These are phyloP conservation scores for Hyaloscypha variabilis DNA, from an alignment of 495 filamentous ascomycete species.

Conservation along the genomic window DNA sequence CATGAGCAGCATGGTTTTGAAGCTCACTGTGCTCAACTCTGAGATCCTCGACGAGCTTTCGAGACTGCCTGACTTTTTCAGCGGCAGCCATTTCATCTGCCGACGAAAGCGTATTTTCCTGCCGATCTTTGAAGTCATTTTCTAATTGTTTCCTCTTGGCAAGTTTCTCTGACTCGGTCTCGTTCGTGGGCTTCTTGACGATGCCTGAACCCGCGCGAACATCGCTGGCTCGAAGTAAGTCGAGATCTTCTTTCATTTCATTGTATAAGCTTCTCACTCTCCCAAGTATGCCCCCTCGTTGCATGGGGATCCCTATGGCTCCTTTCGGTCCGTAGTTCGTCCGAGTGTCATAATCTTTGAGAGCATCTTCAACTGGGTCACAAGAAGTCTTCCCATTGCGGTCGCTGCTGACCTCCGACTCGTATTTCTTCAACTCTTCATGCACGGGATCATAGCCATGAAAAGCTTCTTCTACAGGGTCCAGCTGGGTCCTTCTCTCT, in stretches of 20 bases:
- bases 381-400: background rate
- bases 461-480: conserved; percentile 13
- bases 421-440: background rate
- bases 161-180: conserved; percentile 34
- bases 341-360: conserved; percentile 31
- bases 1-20: conserved; percentile 15
- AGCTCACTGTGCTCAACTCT: conserved; percentile 20
- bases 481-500: background rate
- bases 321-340: conserved; percentile 10
- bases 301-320: background rate
- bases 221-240: conserved; percentile 49
- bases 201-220: conserved; percentile 47
- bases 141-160: conserved; percentile 37
- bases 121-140: conserved; percentile 26
- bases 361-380: conserved; percentile 27
- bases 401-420: background rate
- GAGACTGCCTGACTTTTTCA: conserved; percentile 15
- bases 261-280: background rate
- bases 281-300: background rate
- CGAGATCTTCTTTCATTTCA: conserved; percentile 41
- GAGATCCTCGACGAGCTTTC: conserved; percentile 5
- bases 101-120: conserved; percentile 15
- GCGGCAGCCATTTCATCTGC: conserved; percentile 27
- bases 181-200: conserved; percentile 29
- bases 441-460: conserved; percentile 5